Evolutionary conservation across 1,284 basidiomycete species (phyloP), one percentile per base, ranked within the genome.

Genomic region (Cronartium ribicola): DNA sequence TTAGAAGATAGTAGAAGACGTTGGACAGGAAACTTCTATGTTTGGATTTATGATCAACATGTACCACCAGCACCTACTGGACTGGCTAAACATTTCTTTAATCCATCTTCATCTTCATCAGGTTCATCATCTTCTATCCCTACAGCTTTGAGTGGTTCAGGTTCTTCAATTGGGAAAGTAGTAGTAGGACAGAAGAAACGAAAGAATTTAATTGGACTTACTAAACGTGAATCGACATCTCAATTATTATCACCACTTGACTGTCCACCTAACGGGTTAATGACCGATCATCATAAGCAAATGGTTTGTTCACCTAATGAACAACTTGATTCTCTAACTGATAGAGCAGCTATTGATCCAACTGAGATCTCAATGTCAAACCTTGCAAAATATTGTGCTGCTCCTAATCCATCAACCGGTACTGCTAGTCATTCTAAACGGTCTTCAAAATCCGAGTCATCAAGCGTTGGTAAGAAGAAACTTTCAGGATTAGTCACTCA

Each of bases 341-440:
- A 69, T 46, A 59, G 43, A 14, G 46, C 55, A 44, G 67, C 39
- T 13, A 69, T 63, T 7, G 67, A 69, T 51, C 29, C 59, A n/a
- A 14, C 43, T 14, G 40, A 69, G 11, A 62, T 62, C 3, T 63
- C 59, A 11, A 22, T 46, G n/a, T 11, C 46, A 8, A 69, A 63
- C 43, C 67, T 61, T 8, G 37, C 41, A n/a, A 36, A 46, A 7
- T 63, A 44, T 48, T 4, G 36, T n/a, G 17, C 36, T 13, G 14
- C 48, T 10, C 37, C 17, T 41, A 29, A 20, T n/a, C 60, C 62
- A 70, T 14, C 60, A 17, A 70, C 62, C 36, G 63, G 39, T 48
- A 2, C 29, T 29, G 29, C 29, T 2, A 29, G 29, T 29, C 29
- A 29, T 29, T 29, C 29, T 29, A 29, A 29, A 2, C 10, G 29